Base-by-base conservation (phyloP, 2,329 filamentous ascomycete genomes). In the Nakataea oryzae region DNA sequence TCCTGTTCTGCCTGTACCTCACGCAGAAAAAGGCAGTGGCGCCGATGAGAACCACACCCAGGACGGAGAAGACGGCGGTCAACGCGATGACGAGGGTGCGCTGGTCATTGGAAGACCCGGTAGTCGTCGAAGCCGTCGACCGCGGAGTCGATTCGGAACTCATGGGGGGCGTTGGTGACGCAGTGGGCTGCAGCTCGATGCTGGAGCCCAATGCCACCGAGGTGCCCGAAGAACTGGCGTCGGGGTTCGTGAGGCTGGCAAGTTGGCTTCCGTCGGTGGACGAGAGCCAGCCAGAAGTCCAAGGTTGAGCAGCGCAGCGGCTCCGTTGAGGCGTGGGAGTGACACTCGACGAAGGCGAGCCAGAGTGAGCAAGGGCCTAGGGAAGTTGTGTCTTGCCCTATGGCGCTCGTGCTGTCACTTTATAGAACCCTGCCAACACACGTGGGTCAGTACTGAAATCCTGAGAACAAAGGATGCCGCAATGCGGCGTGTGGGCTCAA, bases 51-150 rank as follows among this genome's bases (percentile, higher is more conserved):
- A 76, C 65, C 32, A 79, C 66, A 12, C 74, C 78, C 2, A 81
- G 74, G 57, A 81, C 75, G n/a, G 78, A 78, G 32, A 79, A 67
- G 1, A 78, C 73, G 12, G 78, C 80, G 69, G 80, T 79, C 50
- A 86, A 74, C 59, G 78, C 75, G 65, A 85, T 81, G 64, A 81
- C 75, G 30, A 81, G 72, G 9, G 73, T 79, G 56, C 74, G 73
- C 67, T 74, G 17, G 30, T 30, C 41, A 27, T 29, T 30, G 30
- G 29, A 13, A 24, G 57, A 8, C 17, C n/a, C 32, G 50, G 5
- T 24, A 28, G 14, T 32, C 14, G 30, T 29, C 26, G 32, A 26
- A 30, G 57, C 30, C 57, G 57, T 58, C 57, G 57, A 58, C 57
- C 34, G 57, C 24, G 30, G 13, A 7, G 17, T 26, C 29, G 57